Evolutionary conservation across 2,329 filamentous ascomycete species (phyloP).

Genomic region (Teratosphaeria epicoccoides): DNA sequence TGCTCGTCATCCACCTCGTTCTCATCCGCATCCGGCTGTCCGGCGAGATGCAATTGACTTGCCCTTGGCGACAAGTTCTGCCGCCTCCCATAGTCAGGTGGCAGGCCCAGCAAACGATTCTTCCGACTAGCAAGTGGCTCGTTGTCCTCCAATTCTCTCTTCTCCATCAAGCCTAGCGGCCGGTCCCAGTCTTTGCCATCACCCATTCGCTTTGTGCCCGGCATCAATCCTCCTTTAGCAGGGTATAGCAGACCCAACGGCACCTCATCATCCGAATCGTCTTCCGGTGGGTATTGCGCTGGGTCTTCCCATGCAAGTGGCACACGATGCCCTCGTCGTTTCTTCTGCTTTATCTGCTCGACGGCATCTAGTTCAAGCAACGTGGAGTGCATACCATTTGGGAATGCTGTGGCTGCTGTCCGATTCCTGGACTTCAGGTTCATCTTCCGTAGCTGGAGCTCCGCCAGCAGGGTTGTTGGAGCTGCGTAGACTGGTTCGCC

Average conservation of each 20-base stretch:
- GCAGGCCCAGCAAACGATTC: slow-evolving; percentile 58
- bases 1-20: slow-evolving; percentile 36
- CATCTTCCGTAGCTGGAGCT: slow-evolving; percentile 81
- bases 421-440: slow-evolving; percentile 73
- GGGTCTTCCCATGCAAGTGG: slow-evolving; percentile 85
- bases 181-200: slow-evolving; percentile 41
- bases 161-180: slow-evolving; percentile 67
- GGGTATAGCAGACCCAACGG: slow-evolving; percentile 74
- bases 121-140: slow-evolving; percentile 74
- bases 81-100: slow-evolving; percentile 12
- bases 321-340: slow-evolving; percentile 63
- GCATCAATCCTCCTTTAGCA: slow-evolving; percentile 42
- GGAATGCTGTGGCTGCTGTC: slow-evolving; percentile 51
- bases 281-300: slow-evolving; percentile 15
- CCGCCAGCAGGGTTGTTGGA: slow-evolving; percentile 83
- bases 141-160: slow-evolving; percentile 78
- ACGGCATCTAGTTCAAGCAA: slow-evolving; percentile 84
- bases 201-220: slow-evolving; percentile 32
- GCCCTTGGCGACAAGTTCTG: slow-evolving; percentile 16
- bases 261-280: slow-evolving; percentile 67
- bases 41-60: slow-evolving; percentile 19
- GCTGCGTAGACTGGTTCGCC: slow-evolving; percentile 52
- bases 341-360: slow-evolving; percentile 68
- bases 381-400: slow-evolving; percentile 80
- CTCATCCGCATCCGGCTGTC: slow-evolving; percentile 15